phyloP scores from a whole-genome alignment of 495 filamentous ascomycete genomes.

The Annulohypoxylon stygium region DNA sequence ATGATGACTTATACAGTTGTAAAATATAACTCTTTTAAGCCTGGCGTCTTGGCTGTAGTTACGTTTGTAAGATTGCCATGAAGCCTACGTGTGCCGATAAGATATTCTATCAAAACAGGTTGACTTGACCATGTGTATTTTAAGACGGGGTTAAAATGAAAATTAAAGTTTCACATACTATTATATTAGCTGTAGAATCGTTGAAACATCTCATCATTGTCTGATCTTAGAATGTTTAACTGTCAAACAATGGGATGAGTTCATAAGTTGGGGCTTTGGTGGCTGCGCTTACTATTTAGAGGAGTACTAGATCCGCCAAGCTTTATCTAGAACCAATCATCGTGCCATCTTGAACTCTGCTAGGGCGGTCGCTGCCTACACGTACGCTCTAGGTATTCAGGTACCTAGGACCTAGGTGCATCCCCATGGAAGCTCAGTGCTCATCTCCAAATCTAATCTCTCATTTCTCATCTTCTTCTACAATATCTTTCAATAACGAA shows the following conservation, averaged over 20 bases:
- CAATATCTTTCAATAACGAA: constrained; percentile 24
- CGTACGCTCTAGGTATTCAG: not conserved
- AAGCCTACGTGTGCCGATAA: not conserved
- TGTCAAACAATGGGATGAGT: not conserved
- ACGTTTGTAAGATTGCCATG: not conserved
- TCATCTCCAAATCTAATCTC: constrained; percentile 15
- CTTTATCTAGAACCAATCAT: constrained; percentile 6
- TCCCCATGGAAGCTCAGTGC: constrained; percentile 22
- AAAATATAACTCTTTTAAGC: not conserved
- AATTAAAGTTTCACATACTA: not conserved
- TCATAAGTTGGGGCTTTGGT: constrained; percentile 13
- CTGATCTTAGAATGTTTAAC: not conserved
- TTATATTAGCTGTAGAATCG: not conserved
- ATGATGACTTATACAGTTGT: not conserved
- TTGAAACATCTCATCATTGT: constrained; percentile 1
- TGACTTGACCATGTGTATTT: no score
- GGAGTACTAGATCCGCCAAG: not conserved
- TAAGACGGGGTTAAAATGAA: not conserved
- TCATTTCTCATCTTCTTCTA: constrained; percentile 17
- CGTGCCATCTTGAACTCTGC: constrained; percentile 1
- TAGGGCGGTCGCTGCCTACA: constrained; percentile 7
- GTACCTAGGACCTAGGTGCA: constrained; percentile 10
- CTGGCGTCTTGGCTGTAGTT: not conserved
- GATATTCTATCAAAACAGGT: not conserved
- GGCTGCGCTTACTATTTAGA: constrained; percentile 17